Conservation (phyloP, 129 eudicot species). For the Silybum marianum region DNA sequence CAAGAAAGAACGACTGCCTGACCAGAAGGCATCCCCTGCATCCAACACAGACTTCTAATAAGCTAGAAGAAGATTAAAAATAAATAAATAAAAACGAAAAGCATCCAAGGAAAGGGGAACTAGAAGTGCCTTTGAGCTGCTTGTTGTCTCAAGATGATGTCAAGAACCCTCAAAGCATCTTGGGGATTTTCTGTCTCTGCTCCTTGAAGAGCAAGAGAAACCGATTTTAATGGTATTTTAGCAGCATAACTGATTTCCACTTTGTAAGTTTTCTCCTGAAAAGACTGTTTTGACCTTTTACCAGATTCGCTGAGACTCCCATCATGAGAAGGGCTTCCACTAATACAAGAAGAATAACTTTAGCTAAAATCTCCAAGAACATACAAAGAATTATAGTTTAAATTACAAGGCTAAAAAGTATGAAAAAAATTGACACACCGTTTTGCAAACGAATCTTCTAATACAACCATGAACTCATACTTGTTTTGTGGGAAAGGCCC, state of each 20-base stretch:
- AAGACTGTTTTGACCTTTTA: slow-evolving; percentile 69
- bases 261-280: slow-evolving; percentile 59
- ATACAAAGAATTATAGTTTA: not conserved
- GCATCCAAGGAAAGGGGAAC: slow-evolving; percentile 6
- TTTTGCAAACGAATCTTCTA: slow-evolving; percentile 65
- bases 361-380: slow-evolving; percentile 8
- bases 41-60: slow-evolving; percentile 23
- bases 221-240: slow-evolving; percentile 60
- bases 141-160: slow-evolving; percentile 80
- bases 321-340: slow-evolving; percentile 44
- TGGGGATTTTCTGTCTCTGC: slow-evolving; percentile 51
- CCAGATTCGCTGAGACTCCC: slow-evolving; percentile 44
- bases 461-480: slow-evolving; percentile 66
- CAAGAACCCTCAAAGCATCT: slow-evolving; percentile 86
- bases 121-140: slow-evolving; percentile 75
- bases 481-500: slow-evolving; percentile 69
- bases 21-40: slow-evolving; percentile 93
- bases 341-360: slow-evolving; percentile 24
- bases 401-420: not conserved
- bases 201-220: slow-evolving; percentile 66
- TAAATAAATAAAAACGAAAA: too few relatives aligned
- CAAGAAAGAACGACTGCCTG: slow-evolving; percentile 84
- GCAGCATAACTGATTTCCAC: slow-evolving; percentile 69
- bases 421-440: slow-evolving; percentile 43
- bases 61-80: slow-evolving; percentile 5